Evolutionary conservation across 176 grass and related monocot species (phyloP).

Genomic region (Oryza punctata): DNA sequence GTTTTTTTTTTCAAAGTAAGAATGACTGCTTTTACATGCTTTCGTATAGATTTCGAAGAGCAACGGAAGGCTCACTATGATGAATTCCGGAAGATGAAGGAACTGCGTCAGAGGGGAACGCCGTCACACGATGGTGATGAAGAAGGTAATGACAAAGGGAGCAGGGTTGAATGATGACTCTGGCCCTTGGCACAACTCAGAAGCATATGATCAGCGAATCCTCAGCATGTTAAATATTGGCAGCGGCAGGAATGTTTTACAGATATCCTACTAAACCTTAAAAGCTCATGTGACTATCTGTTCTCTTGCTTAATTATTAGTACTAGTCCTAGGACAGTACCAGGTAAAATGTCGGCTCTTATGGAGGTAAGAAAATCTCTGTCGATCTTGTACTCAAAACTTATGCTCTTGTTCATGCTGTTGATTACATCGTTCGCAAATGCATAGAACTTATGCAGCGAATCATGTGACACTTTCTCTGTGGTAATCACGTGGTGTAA

Average conservation of each 20-base stretch:
- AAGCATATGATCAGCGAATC: background rate
- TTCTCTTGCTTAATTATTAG: background rate
- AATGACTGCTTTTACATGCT: background rate
- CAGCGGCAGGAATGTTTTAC: background rate
- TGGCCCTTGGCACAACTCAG: background rate
- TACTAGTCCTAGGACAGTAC: background rate
- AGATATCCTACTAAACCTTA: background rate
- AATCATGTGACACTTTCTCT: background rate
- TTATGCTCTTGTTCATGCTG: background rate
- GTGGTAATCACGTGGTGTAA: no score
- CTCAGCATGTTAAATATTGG: background rate
- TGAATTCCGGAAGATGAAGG: slow-evolving; percentile 80
- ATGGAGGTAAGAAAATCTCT: background rate
- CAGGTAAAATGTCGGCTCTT: background rate
- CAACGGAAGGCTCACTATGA: slow-evolving; percentile 78
- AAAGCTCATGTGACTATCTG: background rate
- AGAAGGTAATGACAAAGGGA: slow-evolving; percentile 27
- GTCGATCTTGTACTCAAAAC: no score
- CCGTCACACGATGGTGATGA: slow-evolving; percentile 48
- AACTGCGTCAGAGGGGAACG: slow-evolving; percentile 56
- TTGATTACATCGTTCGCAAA: background rate
- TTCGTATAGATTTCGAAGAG: slow-evolving; percentile 62
- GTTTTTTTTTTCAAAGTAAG: no score
- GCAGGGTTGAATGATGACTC: slow-evolving; percentile 7
- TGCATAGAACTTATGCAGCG: background rate